Base-by-base conservation (phyloP, 2,329 filamentous ascomycete species). In the Diaporthe aspalathi region DNA sequence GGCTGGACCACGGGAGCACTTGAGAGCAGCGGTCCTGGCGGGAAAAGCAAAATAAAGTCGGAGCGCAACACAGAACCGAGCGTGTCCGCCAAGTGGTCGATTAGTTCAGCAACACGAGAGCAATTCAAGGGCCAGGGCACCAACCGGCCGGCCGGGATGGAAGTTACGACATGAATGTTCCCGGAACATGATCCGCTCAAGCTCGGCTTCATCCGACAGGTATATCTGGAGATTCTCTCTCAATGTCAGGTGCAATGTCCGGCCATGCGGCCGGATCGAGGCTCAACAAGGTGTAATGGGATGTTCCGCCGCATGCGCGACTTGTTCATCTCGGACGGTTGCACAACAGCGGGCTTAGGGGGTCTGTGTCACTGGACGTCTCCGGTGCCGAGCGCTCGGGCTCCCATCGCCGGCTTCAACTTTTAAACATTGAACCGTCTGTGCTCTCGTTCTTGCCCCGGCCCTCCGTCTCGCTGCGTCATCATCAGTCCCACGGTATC, bases 351-450 rank as follows among this genome's bases (percentile, higher is more conserved):
- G 60, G 60, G 20, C n/a, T 22, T 3, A 17, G 60, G 56, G 57
- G 60, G 57, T 22, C 43, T 12, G 57, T 63, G 40, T 47, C 2
- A 9, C 57, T 32, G 2, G 20, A 47, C 16, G 40, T 22, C 43
- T 49, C 27, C 57, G 60, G 43, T 49, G 60, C 60, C 60, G 60
- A 63, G 43, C n/a, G 43, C 60, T 63, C 29, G 60, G 60, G 35
- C 43, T n/a, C 43, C 20, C 40, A 24, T 20, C 47, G 24, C 20
- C 24, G 17, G 40, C 32, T 57, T 57, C n/a, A 12, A 12, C 29
- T 54, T 54, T n/a, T 22, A 5, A 11, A 47, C 7, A 16, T 2
- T 17, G 22, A 16, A 45, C 6, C 14, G 17, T 14, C 11, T n/a
- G 35, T 62, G n/a, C 24, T 12, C 27, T 63, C 20, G 24, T 22